Percentiles rank a stretch among this genome's conserved stretches.
Evolutionary conservation across 768 basidiomycete species (phyloP).

Genomic region (Rhodotorula paludigena): DNA sequence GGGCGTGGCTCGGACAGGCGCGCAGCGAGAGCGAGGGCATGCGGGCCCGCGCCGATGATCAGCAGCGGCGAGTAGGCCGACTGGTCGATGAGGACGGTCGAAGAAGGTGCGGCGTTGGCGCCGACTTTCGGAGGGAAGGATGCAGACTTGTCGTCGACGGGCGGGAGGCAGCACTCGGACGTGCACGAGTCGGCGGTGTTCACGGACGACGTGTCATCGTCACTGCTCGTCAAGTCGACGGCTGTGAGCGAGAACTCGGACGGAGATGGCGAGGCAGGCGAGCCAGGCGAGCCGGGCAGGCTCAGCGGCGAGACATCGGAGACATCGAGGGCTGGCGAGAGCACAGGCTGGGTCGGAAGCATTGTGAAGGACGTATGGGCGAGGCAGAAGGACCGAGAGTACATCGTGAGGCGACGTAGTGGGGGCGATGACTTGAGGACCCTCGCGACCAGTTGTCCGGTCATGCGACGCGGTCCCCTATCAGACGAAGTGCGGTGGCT

Average conservation of each 20-base stretch:
- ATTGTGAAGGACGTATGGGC: neutral
- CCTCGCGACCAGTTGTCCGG: neutral
- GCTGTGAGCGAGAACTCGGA: constrained; percentile 17
- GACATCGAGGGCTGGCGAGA: neutral
- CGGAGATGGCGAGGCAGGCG: neutral
- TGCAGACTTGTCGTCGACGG: neutral
- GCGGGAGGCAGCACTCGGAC: constrained; percentile 5
- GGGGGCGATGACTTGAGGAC: neutral
- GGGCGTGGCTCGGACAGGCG: constrained; percentile 40
- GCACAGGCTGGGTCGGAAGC: neutral
- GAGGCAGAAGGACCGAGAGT: neutral
- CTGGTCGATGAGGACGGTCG: neutral
- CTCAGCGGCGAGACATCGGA: constrained; percentile 19
- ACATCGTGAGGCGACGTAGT: neutral
- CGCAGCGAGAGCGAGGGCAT: constrained; percentile 40
- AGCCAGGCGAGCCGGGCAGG: neutral
- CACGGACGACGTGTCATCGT: neutral
- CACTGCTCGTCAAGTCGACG: neutral
- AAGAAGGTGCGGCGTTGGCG: neutral
- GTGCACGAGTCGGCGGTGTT: constrained; percentile 2
- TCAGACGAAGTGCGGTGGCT: neutral
- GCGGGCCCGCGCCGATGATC: constrained; percentile 42
- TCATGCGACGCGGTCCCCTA: constrained; percentile 6
- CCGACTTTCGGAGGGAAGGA: too few species aligned
- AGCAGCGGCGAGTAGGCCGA: constrained; percentile 29